Percentiles rank a stretch among this genome's conserved stretches.
phyloP scores from a whole-genome alignment of 192 early-diverging fungal species.

The Dimargaris cristalligena region DNA sequence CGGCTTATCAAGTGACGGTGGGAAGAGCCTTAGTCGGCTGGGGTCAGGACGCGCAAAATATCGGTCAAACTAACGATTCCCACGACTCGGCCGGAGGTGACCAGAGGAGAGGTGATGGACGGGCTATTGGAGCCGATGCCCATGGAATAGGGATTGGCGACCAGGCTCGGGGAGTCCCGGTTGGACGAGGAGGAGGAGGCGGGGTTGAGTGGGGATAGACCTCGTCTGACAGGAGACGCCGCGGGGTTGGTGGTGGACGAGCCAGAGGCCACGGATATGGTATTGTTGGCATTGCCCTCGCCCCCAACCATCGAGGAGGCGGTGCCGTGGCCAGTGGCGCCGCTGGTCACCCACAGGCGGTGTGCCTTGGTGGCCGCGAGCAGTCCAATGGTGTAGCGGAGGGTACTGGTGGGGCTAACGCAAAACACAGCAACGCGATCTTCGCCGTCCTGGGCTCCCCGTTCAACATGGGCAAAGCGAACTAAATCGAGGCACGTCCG shows the following conservation, averaged over 20 bases:
- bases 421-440: slow-evolving; percentile 54
- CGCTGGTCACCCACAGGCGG: slow-evolving; percentile 50
- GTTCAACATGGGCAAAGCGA: slow-evolving; percentile 33
- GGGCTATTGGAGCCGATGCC: slow-evolving; percentile 22
- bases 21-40: slow-evolving; percentile 13
- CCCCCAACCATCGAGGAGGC: background rate
- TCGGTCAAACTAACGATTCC: slow-evolving; percentile 71
- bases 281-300: background rate
- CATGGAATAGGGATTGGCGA: slow-evolving; percentile 15
- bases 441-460: slow-evolving; percentile 49
- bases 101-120: slow-evolving; percentile 13
- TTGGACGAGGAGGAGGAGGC: slow-evolving; percentile 21
- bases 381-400: slow-evolving; percentile 56
- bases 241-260: background rate
- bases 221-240: slow-evolving; percentile 1
- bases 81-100: slow-evolving; percentile 23
- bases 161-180: too few relatives aligned
- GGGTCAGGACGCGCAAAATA: slow-evolving; percentile 43
- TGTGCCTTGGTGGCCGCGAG: slow-evolving; percentile 66
- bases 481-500: slow-evolving; percentile 47
- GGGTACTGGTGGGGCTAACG: slow-evolving; percentile 47
- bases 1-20: too few relatives aligned
- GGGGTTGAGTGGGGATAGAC: slow-evolving; percentile 19
- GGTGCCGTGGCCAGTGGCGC: slow-evolving; percentile 9
- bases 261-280: background rate